A percentile compares a stretch with the other conserved stretches of the same genome.
Evolutionary conservation across 352 stramenopile species (phyloP).

Genomic region (Pythium biforme): DNA sequence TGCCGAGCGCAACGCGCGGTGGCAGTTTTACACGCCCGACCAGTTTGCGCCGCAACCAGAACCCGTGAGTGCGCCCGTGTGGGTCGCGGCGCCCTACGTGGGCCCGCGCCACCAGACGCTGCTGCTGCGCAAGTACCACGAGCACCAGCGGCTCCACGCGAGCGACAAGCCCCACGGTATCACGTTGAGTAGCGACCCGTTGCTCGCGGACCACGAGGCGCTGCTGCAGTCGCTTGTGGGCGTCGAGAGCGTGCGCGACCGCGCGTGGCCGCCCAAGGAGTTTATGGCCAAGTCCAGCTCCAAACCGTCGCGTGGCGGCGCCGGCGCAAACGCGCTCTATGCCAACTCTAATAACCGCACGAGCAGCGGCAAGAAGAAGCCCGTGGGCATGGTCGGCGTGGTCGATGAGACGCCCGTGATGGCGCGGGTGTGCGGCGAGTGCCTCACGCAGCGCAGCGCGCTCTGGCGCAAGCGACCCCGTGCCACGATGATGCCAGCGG

Average conservation of each 20-base stretch:
- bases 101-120: constrained; percentile 39
- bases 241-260: constrained; percentile 50
- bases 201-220: constrained; percentile 8
- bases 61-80: constrained; percentile 14
- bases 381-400: constrained; percentile 40
- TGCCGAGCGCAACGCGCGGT: constrained; percentile 67
- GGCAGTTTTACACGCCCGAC: constrained; percentile 51
- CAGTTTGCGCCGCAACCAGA: neutral
- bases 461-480: constrained; percentile 57
- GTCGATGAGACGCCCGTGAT: constrained; percentile 40
- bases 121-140: constrained; percentile 39
- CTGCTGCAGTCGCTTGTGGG: constrained; percentile 22
- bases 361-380: constrained; percentile 65
- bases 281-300: constrained; percentile 58
- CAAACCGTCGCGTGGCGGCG: constrained; percentile 40
- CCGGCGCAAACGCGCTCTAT: constrained; percentile 41
- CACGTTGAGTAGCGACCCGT: neutral
- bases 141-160: constrained; percentile 17
- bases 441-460: constrained; percentile 56
- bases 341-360: constrained; percentile 14
- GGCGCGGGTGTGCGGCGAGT: constrained; percentile 41
- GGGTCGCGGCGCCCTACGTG: constrained; percentile 38
- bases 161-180: constrained; percentile 19
- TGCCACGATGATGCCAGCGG: constrained; percentile 7
- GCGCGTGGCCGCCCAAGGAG: constrained; percentile 71